These are phyloP conservation scores for Mollisiaceae sp. DNA, from an alignment of 2,329 filamentous ascomycete species.

Conservation along the genomic window DNA sequence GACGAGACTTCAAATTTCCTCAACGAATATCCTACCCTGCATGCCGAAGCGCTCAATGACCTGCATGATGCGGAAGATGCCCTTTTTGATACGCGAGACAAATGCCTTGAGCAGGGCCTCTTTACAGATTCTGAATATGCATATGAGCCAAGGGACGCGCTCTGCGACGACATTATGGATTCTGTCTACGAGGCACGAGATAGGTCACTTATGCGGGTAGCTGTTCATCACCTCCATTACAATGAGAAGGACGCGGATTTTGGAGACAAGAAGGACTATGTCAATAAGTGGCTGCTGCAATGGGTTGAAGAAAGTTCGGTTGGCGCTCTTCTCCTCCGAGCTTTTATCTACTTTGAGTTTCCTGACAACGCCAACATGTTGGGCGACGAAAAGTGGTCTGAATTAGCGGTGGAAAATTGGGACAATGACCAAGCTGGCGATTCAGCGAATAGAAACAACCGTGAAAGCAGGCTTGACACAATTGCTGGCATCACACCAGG, in stretches of 20 bases:
- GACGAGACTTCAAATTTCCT: constrained; percentile 27
- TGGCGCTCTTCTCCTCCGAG: constrained; percentile 25
- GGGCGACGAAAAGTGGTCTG: constrained; percentile 30
- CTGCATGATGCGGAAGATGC: constrained; percentile 30
- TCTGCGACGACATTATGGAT: constrained; percentile 34
- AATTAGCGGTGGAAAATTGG: constrained; percentile 30
- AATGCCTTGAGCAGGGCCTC: constrained; percentile 30
- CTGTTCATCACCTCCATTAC: constrained; percentile 17
- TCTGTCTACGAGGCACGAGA: constrained; percentile 30
- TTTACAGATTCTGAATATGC: constrained; percentile 30
- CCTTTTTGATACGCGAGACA: constrained; percentile 27
- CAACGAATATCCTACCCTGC: constrained; percentile 26
- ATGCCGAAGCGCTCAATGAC: constrained; percentile 24
- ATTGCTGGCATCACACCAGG: constrained; percentile 22
- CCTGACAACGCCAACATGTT: constrained; percentile 17
- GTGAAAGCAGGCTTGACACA: constrained; percentile 28
- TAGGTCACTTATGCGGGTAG: constrained; percentile 30
- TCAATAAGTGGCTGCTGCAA: constrained; percentile 35
- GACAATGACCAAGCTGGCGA: constrained; percentile 28
- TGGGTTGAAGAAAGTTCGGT: constrained; percentile 33
- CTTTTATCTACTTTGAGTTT: constrained; percentile 27
- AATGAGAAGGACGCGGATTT: constrained; percentile 14
- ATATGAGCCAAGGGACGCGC: constrained; percentile 31
- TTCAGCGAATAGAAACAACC: constrained; percentile 20
- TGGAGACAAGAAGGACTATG: constrained; percentile 31